Evolutionary conservation across 2,329 filamentous ascomycete genomes (phyloP), one percentile per base, ranked within the genome.

Genomic region (Didymella arachidicola): DNA sequence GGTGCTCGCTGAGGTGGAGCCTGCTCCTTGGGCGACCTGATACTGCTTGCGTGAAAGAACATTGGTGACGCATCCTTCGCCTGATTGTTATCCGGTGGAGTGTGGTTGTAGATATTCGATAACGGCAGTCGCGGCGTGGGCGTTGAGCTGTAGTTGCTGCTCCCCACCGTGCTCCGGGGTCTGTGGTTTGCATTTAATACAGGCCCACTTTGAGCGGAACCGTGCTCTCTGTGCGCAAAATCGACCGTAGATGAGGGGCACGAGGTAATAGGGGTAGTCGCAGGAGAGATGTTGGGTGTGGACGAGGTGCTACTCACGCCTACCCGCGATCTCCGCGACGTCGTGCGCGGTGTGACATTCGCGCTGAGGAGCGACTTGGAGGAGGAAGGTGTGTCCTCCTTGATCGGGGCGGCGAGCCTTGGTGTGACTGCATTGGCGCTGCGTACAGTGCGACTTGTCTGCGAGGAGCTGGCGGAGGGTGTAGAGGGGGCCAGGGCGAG

Each of bases 21-120:
- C 38, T 74, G 74, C 57, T 75, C 76, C 58, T 75, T 75, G 16
- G 71, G 55, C 41, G 68, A 61, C 69, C 74, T 57, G 38, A 85
- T 90, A 67, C 97, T 92, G 74, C 88, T 92, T 27, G 93, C 95
- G 74, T 96, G 93, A 76, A 99, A 97, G 83, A 98, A 98, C 79
- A 92, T 94, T 52, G 89, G 78, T 19, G 78, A 78, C 36, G 71
- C 70, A 44, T 72, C 74, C 44, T 66, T 64, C 12, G 63, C 52
- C 14, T 60, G 63, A 26, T 65, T 69, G 3, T 55, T 32, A 25
- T 76, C 74, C 68, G 76, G 51, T 60, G 68, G 59, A 2, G 63
- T 46, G 27, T 67, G 57, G 16, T 53, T 70, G 59, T 74, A 71
- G 11, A 65, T 52, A 53, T 63, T 75, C 8, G 64, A 62, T 27